A percentile compares a stretch with the other conserved stretches of the same genome.
phyloP scores from a whole-genome alignment of 2,329 filamentous ascomycete species.

The Chaetomium olivaceum region DNA sequence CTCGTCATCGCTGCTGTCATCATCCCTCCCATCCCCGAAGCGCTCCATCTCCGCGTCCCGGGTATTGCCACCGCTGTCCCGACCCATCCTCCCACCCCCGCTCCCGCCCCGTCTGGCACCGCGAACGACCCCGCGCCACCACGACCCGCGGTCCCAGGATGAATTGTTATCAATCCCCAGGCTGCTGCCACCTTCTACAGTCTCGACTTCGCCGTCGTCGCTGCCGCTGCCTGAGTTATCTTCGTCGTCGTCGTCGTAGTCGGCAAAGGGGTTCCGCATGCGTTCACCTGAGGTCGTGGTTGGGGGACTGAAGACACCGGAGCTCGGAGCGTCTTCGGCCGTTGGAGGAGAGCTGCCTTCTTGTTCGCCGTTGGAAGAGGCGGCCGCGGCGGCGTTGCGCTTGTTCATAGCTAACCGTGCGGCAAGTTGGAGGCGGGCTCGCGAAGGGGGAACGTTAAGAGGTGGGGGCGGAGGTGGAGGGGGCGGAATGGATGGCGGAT shows the following conservation, averaged over 20 bases:
- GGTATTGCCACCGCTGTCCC: conserved; percentile 9
- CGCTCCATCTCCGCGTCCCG: conserved; percentile 36
- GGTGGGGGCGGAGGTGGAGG: conserved; percentile 71
- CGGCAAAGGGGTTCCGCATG: conserved; percentile 56
- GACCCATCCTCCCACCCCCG: conserved; percentile 16
- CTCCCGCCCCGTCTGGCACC: conserved; percentile 19
- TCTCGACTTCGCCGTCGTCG: conserved; percentile 41
- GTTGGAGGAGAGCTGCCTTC: conserved; percentile 39
- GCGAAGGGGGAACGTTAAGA: conserved; percentile 80
- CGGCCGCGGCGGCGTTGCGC: conserved; percentile 49
- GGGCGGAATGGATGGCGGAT: conserved; percentile 59
- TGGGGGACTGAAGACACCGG: conserved; percentile 31
- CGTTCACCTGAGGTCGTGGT: conserved; percentile 31
- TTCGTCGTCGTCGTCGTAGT: conserved; percentile 54
- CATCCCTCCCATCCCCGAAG: conserved; percentile 42
- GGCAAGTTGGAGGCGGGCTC: conserved; percentile 87
- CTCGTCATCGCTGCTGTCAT: conserved; percentile 40
- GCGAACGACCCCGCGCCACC: conserved; percentile 41
- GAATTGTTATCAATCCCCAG: conserved; percentile 21
- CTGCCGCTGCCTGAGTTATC: conserved; percentile 54
- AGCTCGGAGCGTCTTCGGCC: conserved; percentile 37
- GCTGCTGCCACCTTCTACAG: conserved; percentile 40
- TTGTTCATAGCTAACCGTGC: conserved; percentile 78
- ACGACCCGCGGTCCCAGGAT: conserved; percentile 40
- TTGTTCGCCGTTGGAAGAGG: conserved; percentile 43